phyloP scores from a whole-genome alignment of 1,284 basidiomycete genomes.

The Flammula alnicola region DNA sequence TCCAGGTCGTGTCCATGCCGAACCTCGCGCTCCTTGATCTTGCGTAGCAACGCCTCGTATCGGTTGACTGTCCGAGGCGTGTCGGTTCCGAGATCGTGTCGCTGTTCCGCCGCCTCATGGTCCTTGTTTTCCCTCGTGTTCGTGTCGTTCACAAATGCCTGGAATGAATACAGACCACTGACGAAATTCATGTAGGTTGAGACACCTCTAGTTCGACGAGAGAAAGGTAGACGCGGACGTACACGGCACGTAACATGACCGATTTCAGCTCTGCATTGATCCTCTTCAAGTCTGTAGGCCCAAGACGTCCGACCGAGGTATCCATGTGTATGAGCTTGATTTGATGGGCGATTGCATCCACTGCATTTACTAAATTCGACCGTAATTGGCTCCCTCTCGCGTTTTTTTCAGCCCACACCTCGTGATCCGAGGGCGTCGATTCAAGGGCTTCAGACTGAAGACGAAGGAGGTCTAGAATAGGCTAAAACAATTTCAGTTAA shows the following conservation, averaged over 20 bases:
- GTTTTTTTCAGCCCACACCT: conserved; percentile 33
- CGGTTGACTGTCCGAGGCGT: conserved; percentile 23
- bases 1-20: conserved; percentile 44
- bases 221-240: conserved; percentile 19
- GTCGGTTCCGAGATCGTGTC: conserved; percentile 1
- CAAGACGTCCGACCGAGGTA: conserved; percentile 57
- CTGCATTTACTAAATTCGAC: conserved; percentile 32
- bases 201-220: not conserved
- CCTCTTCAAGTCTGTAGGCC: conserved; percentile 53
- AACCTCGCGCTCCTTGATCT: conserved; percentile 35
- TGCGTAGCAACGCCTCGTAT: conserved; percentile 29
- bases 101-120: conserved; percentile 11
- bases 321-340: conserved; percentile 55
- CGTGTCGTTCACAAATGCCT: conserved; percentile 36
- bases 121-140: conserved; percentile 29
- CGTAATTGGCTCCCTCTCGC: conserved; percentile 32
- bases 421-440: conserved; percentile 37
- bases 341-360: conserved; percentile 41
- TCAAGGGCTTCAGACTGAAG: conserved; percentile 38
- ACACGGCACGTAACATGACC: conserved; percentile 48
- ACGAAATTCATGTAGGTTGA: not conserved
- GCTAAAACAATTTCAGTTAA: conserved; percentile 24
- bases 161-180: conserved; percentile 42
- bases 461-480: conserved; percentile 35
- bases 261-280: conserved; percentile 48